These are phyloP conservation scores for Miamiensis avidus DNA, from an alignment of 169 alveolate genomes.

Conservation along the genomic window DNA sequence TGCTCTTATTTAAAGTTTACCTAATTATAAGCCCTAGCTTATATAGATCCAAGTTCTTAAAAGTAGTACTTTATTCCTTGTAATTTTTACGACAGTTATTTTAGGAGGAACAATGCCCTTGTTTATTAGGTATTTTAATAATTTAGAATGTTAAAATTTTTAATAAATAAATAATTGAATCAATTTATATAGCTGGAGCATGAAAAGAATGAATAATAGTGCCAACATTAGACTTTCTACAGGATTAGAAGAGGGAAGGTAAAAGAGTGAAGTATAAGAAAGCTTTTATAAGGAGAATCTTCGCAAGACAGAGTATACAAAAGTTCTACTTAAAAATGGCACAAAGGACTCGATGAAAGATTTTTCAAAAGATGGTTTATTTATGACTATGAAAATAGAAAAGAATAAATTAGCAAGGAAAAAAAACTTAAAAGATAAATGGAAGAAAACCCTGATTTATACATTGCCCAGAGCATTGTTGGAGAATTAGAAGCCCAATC, in stretches of 20 bases:
- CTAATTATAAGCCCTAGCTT: constrained; percentile 7
- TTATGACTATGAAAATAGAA: constrained; percentile 48
- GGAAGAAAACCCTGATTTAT: background rate
- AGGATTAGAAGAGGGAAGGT: background rate
- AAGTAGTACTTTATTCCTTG: constrained; percentile 50
- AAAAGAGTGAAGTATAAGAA: constrained; percentile 1
- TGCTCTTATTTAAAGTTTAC: constrained; percentile 61
- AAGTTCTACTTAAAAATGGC: constrained; percentile 39
- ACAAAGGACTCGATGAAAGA: constrained; percentile 45
- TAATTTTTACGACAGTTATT: constrained; percentile 36
- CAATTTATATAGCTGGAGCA: background rate
- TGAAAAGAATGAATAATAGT: background rate
- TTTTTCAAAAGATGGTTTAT: constrained; percentile 49
- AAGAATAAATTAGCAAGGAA: constrained; percentile 34
- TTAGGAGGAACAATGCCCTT: constrained; percentile 40
- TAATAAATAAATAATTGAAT: background rate
- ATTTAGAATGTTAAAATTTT: background rate
- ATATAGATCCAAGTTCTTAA: constrained; percentile 34
- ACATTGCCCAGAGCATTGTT: background rate
- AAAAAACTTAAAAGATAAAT: constrained; percentile 21
- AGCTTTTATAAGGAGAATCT: constrained; percentile 25
- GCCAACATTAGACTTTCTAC: background rate
- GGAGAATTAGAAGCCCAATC: no score
- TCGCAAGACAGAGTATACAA: constrained; percentile 16
- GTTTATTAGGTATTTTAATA: constrained; percentile 8